These are phyloP conservation scores for Saccharomycopsis fodiens DNA, from an alignment of 805 yeast species.

Conservation along the genomic window DNA sequence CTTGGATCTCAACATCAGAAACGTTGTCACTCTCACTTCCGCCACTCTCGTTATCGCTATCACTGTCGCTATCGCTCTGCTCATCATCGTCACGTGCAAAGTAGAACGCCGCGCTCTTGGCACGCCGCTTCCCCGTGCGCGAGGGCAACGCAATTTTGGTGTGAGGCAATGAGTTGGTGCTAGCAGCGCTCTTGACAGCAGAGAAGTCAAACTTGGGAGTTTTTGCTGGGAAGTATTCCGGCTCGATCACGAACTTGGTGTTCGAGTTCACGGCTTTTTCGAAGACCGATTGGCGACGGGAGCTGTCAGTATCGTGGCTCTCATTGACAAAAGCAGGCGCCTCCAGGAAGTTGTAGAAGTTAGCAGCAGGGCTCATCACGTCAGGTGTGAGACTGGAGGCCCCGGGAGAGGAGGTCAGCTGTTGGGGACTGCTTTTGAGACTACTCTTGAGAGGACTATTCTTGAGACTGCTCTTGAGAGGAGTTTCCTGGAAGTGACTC, in stretches of 20 bases:
- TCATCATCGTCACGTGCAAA: conserved; percentile 11
- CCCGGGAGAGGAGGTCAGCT: too few species aligned
- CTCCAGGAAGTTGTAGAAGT: background rate
- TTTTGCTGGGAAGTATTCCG: background rate
- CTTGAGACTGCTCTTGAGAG: background rate
- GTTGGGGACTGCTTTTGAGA: too few species aligned
- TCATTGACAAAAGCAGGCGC: conserved; percentile 4
- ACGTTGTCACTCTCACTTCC: too few species aligned
- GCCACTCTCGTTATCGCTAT: background rate
- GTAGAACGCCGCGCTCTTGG: conserved; percentile 16
- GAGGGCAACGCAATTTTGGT: background rate
- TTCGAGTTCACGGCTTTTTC: background rate
- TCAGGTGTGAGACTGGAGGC: too few species aligned
- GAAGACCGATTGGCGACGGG: background rate
- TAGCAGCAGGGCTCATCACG: background rate
- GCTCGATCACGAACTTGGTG: background rate
- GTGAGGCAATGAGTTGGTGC: background rate
- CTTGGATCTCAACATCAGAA: background rate
- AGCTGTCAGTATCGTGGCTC: background rate
- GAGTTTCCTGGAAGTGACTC: background rate
- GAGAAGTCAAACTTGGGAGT: background rate
- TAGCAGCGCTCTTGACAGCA: background rate
- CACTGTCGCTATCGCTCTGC: background rate
- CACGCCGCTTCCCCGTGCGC: background rate
- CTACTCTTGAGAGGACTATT: too few species aligned